Conservation (phyloP, 2,329 filamentous ascomycete species). For the Fusarium pseudograminearum region DNA sequence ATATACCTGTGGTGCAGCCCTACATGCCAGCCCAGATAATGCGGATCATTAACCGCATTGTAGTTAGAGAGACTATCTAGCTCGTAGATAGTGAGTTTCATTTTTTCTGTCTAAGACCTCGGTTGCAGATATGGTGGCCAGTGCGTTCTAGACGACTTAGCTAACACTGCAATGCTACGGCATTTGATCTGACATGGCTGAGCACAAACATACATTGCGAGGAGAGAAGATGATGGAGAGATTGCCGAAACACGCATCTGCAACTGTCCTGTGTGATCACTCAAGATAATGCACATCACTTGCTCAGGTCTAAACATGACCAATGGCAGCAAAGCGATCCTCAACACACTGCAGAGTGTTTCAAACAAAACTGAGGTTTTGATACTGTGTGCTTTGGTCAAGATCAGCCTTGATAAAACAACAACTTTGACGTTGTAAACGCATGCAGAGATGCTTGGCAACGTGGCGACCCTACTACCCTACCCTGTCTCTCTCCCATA, state of each 20-base stretch:
- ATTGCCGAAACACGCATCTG: slow-evolving; percentile 6
- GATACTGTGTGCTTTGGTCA: slow-evolving; percentile 13
- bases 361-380: slow-evolving; percentile 29
- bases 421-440: slow-evolving; percentile 10
- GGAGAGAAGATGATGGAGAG: neutral
- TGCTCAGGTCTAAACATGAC: neutral
- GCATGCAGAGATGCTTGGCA: slow-evolving; percentile 15
- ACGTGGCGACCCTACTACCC: slow-evolving; percentile 31
- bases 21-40: slow-evolving; percentile 15
- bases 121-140: slow-evolving; percentile 15
- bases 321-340: neutral
- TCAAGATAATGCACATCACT: neutral
- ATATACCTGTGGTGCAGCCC: slow-evolving; percentile 19
- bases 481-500: slow-evolving; percentile 1
- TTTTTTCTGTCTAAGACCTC: slow-evolving; percentile 8
- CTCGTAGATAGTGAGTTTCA: slow-evolving; percentile 25
- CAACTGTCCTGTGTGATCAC: neutral
- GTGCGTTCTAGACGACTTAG: neutral
- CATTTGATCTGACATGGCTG: neutral
- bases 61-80: slow-evolving; percentile 24
- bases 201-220: neutral
- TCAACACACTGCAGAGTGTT: slow-evolving; percentile 3
- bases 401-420: slow-evolving; percentile 27
- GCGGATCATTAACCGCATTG: slow-evolving; percentile 27
- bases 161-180: neutral